Base-by-base conservation (phyloP, 2,329 filamentous ascomycete species). In the Trichoderma gracile region DNA sequence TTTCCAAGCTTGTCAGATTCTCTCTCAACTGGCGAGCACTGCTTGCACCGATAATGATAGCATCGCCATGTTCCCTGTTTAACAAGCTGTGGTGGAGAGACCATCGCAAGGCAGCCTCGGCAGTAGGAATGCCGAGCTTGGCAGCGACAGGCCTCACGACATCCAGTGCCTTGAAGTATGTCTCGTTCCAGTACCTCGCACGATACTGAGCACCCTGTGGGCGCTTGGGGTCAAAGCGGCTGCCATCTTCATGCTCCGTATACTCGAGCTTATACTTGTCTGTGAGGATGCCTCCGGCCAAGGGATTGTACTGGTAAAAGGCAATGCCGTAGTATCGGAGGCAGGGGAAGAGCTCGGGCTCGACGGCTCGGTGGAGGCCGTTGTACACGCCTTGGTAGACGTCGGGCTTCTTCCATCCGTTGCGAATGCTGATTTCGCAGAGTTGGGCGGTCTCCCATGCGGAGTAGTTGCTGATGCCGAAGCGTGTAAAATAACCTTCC, bases 381-480 rank as follows among this genome's bases (percentile, higher is more conserved):
- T 76, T 75, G 74, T 90, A 90, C 86, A 92, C 91, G 67, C 81
- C 90, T 73, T 93, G 89, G 74, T 90, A 93, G 62, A 92, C 86
- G 0, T 86, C 89, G 0, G 90, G 90, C 14, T 71, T 82, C 17
- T 92, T 88, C 86, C 87, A 92, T 27, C 84, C 84, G 68, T 86
- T 83, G 74, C 86, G 82, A 64, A 86, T 85, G 77, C 87, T 90
- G 43, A 88, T 84, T 68, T 88, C 86, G 55, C 86, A 87, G 8
- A 92, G 82, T 75, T 93, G 89, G 0, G 90, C 90, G 3, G 93
- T 88, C 72, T 93, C 90, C 77, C 88, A 93, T 0, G 90, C 85
- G 0, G 89, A 87, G 71, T 85, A 93, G 74, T 93, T 93, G 68
- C 83, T 87, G 49, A 93, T 73, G 1, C 89, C 90, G 3, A 93